Evolutionary conservation across 2,329 filamentous ascomycete species (phyloP), one percentile per base, ranked within the genome.

Genomic region (Salinomyces thailandicus): DNA sequence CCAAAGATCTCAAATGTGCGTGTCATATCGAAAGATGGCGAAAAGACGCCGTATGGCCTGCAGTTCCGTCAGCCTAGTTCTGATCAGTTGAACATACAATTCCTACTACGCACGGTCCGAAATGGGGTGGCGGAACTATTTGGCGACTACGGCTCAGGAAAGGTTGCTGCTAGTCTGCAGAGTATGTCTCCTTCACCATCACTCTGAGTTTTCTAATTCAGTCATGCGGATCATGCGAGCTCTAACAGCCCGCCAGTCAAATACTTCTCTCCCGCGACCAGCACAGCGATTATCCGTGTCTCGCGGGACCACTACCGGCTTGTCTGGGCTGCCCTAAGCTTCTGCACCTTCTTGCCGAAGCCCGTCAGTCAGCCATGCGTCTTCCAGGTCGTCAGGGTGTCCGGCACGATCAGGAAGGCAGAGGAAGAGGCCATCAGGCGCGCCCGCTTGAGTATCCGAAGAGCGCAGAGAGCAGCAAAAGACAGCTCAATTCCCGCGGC

Each of bases 241-340:
- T n/a, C n/a, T n/a, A n/a, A n/a, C n/a, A n/a, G 11, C 19, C 11
- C 14, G 9, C 38, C 46, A 89, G 85, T 98, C 36, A 94, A 94
- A 67, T 98, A 98, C 59, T 71, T 93, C 35, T 94, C 86, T 1
- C 70, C 78, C 3, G 82, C 86, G n/a, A 98, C 91, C 0, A 93
- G 85, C 5, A 98, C 89, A 1, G 85, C 89, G 37, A 98, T 98
- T 42, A 69, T 98, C 26, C 77, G 83, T 44, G 85, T 87, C 46
- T 77, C 84, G 3, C 78, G 91, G 39, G 77, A 79, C 12, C 79
- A 93, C 47, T 93, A 87, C 58, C 75, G 85, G 31, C 73, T 95
- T 44, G 79, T 94, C 4, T 98, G 91, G 91, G 79, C 86, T 0
- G 84, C 86, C 1, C 65, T 98, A 36, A 84, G 85, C 0, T 83